These are phyloP conservation scores for Hymenoscyphus salicellus DNA, from an alignment of 2,329 filamentous ascomycete species.

Conservation along the genomic window DNA sequence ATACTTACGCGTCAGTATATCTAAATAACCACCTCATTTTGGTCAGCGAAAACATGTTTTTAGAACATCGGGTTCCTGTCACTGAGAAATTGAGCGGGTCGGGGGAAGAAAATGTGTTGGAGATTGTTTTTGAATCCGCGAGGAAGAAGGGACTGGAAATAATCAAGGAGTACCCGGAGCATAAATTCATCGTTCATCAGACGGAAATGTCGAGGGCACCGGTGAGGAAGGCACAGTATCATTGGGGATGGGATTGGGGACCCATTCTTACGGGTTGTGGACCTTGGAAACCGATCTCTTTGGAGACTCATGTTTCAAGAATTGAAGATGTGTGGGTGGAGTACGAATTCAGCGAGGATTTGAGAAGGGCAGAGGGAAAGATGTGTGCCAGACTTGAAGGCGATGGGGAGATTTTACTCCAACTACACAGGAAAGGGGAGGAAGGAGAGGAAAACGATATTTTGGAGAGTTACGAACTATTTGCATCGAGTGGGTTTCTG, in stretches of 20 bases:
- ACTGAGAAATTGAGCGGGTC: constrained; percentile 36
- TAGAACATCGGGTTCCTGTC: constrained; percentile 49
- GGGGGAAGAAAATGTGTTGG: constrained; percentile 18
- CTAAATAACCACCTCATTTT: background rate
- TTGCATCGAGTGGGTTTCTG: background rate
- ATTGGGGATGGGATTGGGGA: constrained; percentile 70
- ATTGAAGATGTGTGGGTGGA: constrained; percentile 56
- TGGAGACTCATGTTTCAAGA: constrained; percentile 58
- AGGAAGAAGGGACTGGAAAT: constrained; percentile 26
- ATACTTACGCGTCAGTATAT: background rate
- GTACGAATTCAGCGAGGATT: constrained; percentile 24
- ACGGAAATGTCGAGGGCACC: constrained; percentile 39
- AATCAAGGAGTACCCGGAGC: constrained; percentile 42
- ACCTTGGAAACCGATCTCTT: constrained; percentile 62
- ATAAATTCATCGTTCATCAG: constrained; percentile 48
- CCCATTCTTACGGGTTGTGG: constrained; percentile 61
- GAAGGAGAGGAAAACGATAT: background rate
- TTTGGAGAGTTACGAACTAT: background rate
- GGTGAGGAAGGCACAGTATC: constrained; percentile 65
- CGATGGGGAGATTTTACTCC: background rate
- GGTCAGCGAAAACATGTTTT: constrained; percentile 48
- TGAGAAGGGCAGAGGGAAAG: constrained; percentile 25
- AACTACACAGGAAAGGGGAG: constrained; percentile 37
- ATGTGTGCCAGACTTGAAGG: background rate
- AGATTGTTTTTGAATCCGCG: constrained; percentile 26